A percentile compares a stretch with the other conserved stretches of the same genome.
Conservation (phyloP, 148 eudicot species). For the Amaranthus hypochondriacus region DNA sequence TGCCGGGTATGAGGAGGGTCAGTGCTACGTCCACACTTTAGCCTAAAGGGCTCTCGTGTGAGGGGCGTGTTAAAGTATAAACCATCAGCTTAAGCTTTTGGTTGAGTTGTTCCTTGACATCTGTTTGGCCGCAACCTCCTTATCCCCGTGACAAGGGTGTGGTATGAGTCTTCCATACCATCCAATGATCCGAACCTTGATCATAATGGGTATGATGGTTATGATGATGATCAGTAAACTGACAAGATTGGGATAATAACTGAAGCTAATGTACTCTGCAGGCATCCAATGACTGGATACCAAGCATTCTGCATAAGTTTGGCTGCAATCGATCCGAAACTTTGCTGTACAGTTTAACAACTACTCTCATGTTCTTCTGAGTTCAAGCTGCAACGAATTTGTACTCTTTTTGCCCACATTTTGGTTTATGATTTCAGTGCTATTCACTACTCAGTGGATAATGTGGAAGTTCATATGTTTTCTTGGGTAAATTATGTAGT, state of each 20-base stretch:
- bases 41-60: no score
- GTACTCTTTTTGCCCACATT: not conserved
- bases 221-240: no score
- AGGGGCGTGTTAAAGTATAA: no score
- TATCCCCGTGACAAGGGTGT: no score
- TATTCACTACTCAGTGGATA: not conserved
- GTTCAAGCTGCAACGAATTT: not conserved
- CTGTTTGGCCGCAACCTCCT: no score
- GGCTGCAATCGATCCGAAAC: conserved; percentile 90
- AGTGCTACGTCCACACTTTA: no score
- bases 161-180: no score
- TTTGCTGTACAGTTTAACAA: conserved; percentile 70
- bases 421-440: not conserved
- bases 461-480: not conserved
- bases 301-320: conserved; percentile 93
- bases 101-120: no score
- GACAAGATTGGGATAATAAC: not conserved
- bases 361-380: not conserved
- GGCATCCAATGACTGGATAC: conserved; percentile 85
- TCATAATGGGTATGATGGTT: no score
- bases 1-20: no score
- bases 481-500: not conserved
- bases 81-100: no score
- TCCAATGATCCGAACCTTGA: no score
- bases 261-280: conserved; percentile 25